Base-by-base conservation (phyloP, 805 yeast genomes). In the Candida silvicultrix region DNA sequence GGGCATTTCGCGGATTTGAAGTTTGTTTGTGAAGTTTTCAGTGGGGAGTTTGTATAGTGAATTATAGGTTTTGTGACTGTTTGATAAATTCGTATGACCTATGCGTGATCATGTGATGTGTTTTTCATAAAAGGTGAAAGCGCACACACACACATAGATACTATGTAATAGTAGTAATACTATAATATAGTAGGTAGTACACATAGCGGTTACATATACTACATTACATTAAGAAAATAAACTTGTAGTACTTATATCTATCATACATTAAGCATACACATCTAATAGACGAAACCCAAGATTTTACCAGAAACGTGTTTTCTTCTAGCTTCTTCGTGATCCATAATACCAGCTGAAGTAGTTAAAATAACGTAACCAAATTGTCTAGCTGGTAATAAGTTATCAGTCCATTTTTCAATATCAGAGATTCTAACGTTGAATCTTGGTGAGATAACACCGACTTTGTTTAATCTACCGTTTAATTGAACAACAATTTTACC, bases 281-380 rank as follows among this genome's bases (percentile, higher is more conserved):
- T 51, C 50, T 86, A 90, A 86, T 90, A 90, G 60, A 90, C 97
- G 81, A 88, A 90, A 71, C 97, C 98, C 70, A 90, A 85, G 76
- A 90, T 86, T 84, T 90, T 90, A 76, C 98, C 98, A 64, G 97
- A 89, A 65, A 90, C 97, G 80, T 90, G 97, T 87, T 90, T 92
- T 84, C 97, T 86, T 85, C 96, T 88, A 69, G 98, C 98, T 81
- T 90, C 97, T 82, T 92, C 97, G 81, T 90, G 98, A 83, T 92
- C 97, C 96, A 90, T 89, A 68, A 90, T 90, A 80, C 98, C 98
- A 66, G 97, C 97, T 66, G 97, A 92, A 65, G 98, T 90, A 77
- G 98, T 92, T 73, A 90, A 83, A 75, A 90, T 87, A 69, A 90
- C 90, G 85, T 75, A 89, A 79, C 98, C 98, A 69, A 90, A 92